A percentile compares a stretch with the other conserved stretches of the same genome.
phyloP scores from a whole-genome alignment of 129 eudicot genomes.

The Dittrichia graveolens region DNA sequence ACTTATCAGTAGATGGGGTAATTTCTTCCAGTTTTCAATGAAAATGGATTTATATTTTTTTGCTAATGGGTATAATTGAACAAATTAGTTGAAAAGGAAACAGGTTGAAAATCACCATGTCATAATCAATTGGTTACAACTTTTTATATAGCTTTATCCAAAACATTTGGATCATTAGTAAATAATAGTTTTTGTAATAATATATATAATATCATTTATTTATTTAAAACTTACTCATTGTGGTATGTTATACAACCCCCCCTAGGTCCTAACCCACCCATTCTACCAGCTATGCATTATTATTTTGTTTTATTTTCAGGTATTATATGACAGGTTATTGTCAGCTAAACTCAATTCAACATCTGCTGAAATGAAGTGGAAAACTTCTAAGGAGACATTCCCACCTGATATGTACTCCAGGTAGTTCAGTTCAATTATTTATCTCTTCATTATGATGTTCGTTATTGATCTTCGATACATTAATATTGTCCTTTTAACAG shows the following conservation, averaged over 20 bases:
- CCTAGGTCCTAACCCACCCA: background rate
- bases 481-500: constrained; percentile 44
- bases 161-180: background rate
- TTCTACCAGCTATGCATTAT: constrained; percentile 2
- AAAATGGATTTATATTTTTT: background rate
- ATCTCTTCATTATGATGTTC: background rate
- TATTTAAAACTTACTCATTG: background rate
- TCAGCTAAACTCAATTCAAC: constrained; percentile 65
- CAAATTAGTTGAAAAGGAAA: constrained; percentile 1
- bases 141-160: background rate
- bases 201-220: background rate
- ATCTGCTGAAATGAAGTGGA: constrained; percentile 69
- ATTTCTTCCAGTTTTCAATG: no score
- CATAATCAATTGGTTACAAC: background rate
- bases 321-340: constrained; percentile 71
- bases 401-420: constrained; percentile 76
- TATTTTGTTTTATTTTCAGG: constrained; percentile 41
- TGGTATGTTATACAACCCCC: background rate
- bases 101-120: background rate
- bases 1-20: background rate
- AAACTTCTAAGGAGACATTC: constrained; percentile 51
- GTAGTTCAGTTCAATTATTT: constrained; percentile 35
- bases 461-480: constrained; percentile 13
- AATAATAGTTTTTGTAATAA: background rate
- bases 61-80: background rate